phyloP scores from a whole-genome alignment of 2,329 filamentous ascomycete genomes.

The Aspergillus cejpii region DNA sequence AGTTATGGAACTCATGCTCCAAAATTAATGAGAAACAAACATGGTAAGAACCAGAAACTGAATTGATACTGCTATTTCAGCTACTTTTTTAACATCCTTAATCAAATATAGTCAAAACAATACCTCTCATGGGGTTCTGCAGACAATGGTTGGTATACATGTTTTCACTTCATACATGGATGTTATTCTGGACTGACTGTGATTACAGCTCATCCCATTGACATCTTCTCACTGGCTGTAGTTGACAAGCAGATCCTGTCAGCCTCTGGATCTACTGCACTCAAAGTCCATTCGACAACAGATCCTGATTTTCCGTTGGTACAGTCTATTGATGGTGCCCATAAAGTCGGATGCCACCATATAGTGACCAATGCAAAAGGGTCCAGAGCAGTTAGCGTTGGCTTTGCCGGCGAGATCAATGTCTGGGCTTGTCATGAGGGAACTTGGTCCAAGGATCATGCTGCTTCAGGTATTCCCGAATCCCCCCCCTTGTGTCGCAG shows the following conservation, averaged over 20 bases:
- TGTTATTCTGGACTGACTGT: conserved; percentile 22
- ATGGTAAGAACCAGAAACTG: conserved; percentile 18
- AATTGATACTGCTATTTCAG: background rate
- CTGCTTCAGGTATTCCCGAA: conserved; percentile 38
- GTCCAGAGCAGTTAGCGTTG: conserved; percentile 68
- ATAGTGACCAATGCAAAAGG: conserved; percentile 65
- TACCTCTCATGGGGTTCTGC: conserved; percentile 90
- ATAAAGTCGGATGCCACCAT: conserved; percentile 88
- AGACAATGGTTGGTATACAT: conserved; percentile 61
- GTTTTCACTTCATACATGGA: background rate
- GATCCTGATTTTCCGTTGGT: conserved; percentile 65
- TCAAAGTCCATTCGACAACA: conserved; percentile 71
- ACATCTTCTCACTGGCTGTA: conserved; percentile 76
- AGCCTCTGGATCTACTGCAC: conserved; percentile 72
- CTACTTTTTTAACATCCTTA: background rate
- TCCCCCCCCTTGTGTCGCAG: conserved; percentile 9
- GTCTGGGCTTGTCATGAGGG: conserved; percentile 63
- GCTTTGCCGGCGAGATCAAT: conserved; percentile 83
- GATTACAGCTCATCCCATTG: conserved; percentile 64
- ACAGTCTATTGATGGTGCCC: conserved; percentile 72
- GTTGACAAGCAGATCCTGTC: conserved; percentile 70
- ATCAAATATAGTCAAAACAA: conserved; percentile 74
- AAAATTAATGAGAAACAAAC: conserved; percentile 1
- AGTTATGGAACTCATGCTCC: too few species aligned
- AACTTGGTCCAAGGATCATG: conserved; percentile 48